Percentiles rank a stretch among this genome's conserved stretches.
phyloP scores from a whole-genome alignment of 2,329 filamentous ascomycete genomes.

The Trichocomaceae sp. region DNA sequence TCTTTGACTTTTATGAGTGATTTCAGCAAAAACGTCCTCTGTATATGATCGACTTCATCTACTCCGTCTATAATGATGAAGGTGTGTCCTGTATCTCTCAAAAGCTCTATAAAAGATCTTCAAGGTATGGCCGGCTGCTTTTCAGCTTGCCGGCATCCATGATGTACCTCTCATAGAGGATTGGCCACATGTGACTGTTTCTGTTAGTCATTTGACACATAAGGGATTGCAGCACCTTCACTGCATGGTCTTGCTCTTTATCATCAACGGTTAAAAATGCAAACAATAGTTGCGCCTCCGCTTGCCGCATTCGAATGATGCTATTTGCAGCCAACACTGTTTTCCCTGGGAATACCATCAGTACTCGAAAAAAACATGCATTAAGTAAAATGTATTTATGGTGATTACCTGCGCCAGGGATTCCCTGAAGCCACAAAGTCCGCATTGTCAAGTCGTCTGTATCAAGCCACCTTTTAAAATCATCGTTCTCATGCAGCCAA shows the following conservation, averaged over 20 bases:
- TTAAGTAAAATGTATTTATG: background rate
- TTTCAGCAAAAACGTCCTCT: background rate
- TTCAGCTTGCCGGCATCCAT: constrained; percentile 1
- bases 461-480: constrained; percentile 4
- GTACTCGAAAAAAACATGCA: background rate
- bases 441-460: constrained; percentile 1
- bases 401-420: constrained; percentile 1
- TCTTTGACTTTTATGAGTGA: constrained; percentile 3
- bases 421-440: constrained; percentile 3
- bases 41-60: constrained; percentile 1
- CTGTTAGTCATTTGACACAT: constrained; percentile 1
- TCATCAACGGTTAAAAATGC: constrained; percentile 3
- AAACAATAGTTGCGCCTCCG: constrained; percentile 2
- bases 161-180: constrained; percentile 2
- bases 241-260: constrained; percentile 2
- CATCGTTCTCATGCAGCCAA: constrained; percentile 2
- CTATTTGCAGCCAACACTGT: background rate
- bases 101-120: constrained; percentile 3
- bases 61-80: constrained; percentile 1
- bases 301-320: constrained; percentile 1
- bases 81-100: constrained; percentile 1
- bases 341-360: constrained; percentile 2
- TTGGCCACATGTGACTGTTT: constrained; percentile 1
- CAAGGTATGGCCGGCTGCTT: constrained; percentile 3
- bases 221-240: constrained; percentile 2